Evolutionary conservation across 1,284 basidiomycete species (phyloP), one percentile per base, ranked within the genome.

Genomic region (Cutaneotrichosporon cavernicola): DNA sequence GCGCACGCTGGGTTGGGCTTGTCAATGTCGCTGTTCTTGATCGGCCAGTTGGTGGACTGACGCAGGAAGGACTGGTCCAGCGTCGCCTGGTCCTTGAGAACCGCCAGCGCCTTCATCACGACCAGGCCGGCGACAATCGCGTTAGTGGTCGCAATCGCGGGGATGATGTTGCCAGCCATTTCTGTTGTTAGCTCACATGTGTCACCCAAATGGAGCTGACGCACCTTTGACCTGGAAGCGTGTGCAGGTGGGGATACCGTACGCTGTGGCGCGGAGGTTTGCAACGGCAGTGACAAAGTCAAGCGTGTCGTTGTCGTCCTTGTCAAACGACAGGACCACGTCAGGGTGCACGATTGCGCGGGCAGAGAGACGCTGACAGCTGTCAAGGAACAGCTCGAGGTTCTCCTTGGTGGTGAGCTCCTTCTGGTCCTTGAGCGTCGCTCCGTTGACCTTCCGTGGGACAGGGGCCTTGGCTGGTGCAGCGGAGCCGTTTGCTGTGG

Each of bases 131-230:
- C 90, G 69, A 98, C 88, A 79, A 99, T 91, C 14, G 97, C 97
- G 78, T 99, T 99, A 9, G 97, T 99, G 0, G 97, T 98, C 2
- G 97, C 97, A 71, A 99, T 98, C 2, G 97, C 97, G 0, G 97
- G 97, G 67, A 97, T 97, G 77, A 99, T 99, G 81, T 99, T 99
- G 13, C 97, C 96, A 0, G 97, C 97, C 91, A 98, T 98, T 82
- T 98, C 94, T 94, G 75, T n/a, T 34, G 69, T 70, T 55, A 72
- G 67, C 61, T 58, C 0, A 2, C 2, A n/a, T 34, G 36, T 40
- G 21, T 9, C 21, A 2, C 18, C 8, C 21, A 18, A 26, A 7
- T 4, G 13, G 65, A 32, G 51, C 18, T n/a, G 31, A 53, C 78
- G 51, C 58, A 90, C 92, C 91, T 85, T 99, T 99, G 61, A 98